Evolutionary conservation across 2,329 filamentous ascomycete species (phyloP), one percentile per base, ranked within the genome.

Genomic region (Macrophomina tecta): DNA sequence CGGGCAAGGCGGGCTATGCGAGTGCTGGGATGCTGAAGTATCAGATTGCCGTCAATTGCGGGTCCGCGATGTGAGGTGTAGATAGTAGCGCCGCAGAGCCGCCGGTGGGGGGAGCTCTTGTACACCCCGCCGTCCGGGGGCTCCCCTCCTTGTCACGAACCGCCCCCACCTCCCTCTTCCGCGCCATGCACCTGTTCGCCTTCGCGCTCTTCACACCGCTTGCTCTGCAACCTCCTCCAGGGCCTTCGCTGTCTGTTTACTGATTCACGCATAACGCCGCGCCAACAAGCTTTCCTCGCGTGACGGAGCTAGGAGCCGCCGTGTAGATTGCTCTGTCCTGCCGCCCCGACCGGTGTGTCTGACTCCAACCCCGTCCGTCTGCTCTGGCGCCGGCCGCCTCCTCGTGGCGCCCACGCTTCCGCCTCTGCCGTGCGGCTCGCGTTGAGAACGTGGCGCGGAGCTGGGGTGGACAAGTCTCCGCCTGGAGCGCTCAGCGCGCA

Each of bases 1-100:
- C 36, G 36, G 36, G 36, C 7, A 7, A 38, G 36, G 36, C 36
- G 42, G 16, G 42, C 12, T 45, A 14, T 45, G 42, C 42, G 42
- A 45, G 8, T 14, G 42, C 11, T 45, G 42, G 42, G 42, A 45
- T 14, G 42, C 12, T 14, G 42, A n/a, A 45, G 42, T 5, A 45
- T 45, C 11, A n/a, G 16, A 45, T 14, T 45, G 36, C 36, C 36
- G 36, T 38, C 36, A 45, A 34, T 8, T 28, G 52, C 30, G 52
- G n/a, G 52, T 18, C 14, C 32, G 34, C 34, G 9, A 55, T 12
- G 34, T n/a, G n/a, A n/a, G 18, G 32, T 18, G 52, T n/a, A 38
- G 52, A 8, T 36, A 53, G 52, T 55, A 55, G 34, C 52, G 34
- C 52, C 52, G 52, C 52, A 55, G 52, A 55, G 52, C 52, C 52